Percentiles rank a stretch among this genome's conserved stretches.
phyloP scores from a whole-genome alignment of 2,329 filamentous ascomycete species.

The Hypoxylon sp. region DNA sequence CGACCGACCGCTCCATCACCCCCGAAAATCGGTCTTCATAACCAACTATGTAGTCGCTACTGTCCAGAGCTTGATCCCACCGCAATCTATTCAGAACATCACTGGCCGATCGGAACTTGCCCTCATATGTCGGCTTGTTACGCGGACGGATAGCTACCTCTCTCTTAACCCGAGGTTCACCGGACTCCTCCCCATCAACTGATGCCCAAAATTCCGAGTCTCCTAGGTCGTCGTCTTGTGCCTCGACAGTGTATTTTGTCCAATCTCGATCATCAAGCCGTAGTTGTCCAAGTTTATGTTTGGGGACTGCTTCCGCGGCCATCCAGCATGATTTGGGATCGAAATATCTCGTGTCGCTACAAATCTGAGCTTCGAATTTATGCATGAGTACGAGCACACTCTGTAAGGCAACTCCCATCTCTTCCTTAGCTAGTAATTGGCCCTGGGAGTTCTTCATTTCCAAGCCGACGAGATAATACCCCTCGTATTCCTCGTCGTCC shows the following conservation, averaged over 20 bases:
- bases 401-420: conserved; percentile 60
- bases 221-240: conserved; percentile 58
- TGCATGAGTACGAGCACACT: conserved; percentile 62
- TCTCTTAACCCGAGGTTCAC: conserved; percentile 48
- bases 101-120: conserved; percentile 69
- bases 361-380: conserved; percentile 66
- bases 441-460: conserved; percentile 52
- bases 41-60: conserved; percentile 69
- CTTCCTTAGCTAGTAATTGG: conserved; percentile 56
- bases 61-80: conserved; percentile 70
- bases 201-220: conserved; percentile 57
- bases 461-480: conserved; percentile 74
- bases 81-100: conserved; percentile 73
- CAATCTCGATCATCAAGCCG: conserved; percentile 65
- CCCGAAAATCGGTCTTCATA: conserved; percentile 74
- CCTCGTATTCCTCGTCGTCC: conserved; percentile 66
- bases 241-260: conserved; percentile 61
- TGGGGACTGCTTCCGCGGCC: conserved; percentile 58
- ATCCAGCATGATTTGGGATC: conserved; percentile 67
- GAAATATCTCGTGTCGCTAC: conserved; percentile 63
- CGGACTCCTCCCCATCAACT: conserved; percentile 52
- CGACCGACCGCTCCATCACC: conserved; percentile 67
- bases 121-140: conserved; percentile 55
- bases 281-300: conserved; percentile 60
- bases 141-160: conserved; percentile 31